Conservation (phyloP, 495 filamentous ascomycete genomes). For the Neurospora intermedia region DNA sequence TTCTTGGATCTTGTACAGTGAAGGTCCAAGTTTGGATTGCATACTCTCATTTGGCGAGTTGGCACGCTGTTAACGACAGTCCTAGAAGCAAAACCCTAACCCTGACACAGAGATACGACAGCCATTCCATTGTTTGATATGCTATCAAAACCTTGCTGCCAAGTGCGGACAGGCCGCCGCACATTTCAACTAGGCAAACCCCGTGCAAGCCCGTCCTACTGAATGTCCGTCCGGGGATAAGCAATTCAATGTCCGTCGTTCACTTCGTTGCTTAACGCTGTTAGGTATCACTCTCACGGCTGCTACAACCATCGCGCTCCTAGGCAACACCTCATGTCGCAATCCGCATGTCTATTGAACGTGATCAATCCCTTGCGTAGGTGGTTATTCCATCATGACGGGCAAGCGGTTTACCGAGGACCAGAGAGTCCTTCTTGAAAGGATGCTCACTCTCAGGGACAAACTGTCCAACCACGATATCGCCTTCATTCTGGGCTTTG, state of each 20-base stretch:
- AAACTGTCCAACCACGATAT: conserved; percentile 21
- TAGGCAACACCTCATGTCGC: neutral
- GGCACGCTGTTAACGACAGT: no score
- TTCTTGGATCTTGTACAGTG: neutral
- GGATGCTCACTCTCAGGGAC: conserved; percentile 10
- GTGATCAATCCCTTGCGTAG: neutral
- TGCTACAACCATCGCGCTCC: neutral
- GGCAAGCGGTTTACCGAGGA: conserved; percentile 16
- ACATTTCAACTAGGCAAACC: neutral
- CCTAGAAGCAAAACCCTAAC: neutral
- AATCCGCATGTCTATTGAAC: neutral
- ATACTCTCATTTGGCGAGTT: neutral
- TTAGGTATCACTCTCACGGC: neutral
- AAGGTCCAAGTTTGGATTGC: neutral
- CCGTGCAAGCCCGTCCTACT: neutral
- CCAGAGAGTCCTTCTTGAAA: conserved; percentile 10
- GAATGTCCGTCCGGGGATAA: neutral
- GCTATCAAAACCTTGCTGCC: neutral
- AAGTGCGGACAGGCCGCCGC: neutral
- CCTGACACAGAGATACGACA: neutral
- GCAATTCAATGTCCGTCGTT: neutral
- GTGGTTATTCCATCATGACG: conserved; percentile 9
- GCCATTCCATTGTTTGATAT: neutral
- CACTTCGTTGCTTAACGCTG: neutral
- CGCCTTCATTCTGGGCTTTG: conserved; percentile 11